Evolutionary conservation across 208 protist species (phyloP).

Genomic region (Acanthamoeba lenticulata): DNA sequence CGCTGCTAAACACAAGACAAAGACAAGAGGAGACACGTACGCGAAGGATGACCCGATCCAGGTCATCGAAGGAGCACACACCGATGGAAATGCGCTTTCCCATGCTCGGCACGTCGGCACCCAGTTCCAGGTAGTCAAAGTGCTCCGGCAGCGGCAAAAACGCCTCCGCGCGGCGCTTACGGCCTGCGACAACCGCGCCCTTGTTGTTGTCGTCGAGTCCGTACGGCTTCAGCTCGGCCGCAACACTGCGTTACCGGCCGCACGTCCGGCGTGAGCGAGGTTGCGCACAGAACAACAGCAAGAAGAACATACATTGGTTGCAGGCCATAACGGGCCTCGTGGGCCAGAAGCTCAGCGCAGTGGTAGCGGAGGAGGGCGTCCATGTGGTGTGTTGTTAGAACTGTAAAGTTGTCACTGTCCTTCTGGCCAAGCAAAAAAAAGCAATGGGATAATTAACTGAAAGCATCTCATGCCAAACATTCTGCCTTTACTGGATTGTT

Average conservation of each 20-base stretch:
- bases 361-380: not conserved
- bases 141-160: constrained; percentile 55
- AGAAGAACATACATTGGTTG: not conserved
- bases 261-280: too few species aligned
- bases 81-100: constrained; percentile 42
- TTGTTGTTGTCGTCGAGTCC: not conserved
- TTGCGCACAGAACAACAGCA: too few species aligned
- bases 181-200: not conserved
- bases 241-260: too few species aligned
- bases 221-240: not conserved
- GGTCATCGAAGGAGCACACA: not conserved
- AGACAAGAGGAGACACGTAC: not conserved
- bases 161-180: constrained; percentile 16
- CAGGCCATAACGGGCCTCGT: not conserved
- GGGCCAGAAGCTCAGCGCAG: not conserved
- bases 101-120: not conserved
- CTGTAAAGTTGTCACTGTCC: too few species aligned
- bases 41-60: constrained; percentile 44
- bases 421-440: too few species aligned
- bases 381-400: not conserved
- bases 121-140: constrained; percentile 63
- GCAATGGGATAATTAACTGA: too few species aligned
- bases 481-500: too few species aligned
- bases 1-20: not conserved
- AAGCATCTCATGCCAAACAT: too few species aligned